Conservation (phyloP, 2,329 filamentous ascomycete genomes). For the Diaporthe velutina region DNA sequence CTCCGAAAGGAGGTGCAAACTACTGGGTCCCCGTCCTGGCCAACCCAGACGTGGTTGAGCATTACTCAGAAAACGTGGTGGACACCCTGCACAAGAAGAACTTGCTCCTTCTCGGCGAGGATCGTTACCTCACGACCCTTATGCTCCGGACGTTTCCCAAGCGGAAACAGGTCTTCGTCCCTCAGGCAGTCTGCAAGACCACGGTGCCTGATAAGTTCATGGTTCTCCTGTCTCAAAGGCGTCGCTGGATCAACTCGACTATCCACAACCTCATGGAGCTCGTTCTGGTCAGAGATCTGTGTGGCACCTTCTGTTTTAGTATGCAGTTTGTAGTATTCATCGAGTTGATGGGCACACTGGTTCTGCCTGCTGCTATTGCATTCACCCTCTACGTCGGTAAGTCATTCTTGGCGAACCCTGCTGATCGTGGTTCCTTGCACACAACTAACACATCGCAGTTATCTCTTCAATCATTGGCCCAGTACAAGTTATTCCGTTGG, state of each 20-base stretch:
- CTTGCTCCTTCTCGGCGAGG: slow-evolving; percentile 88
- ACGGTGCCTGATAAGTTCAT: slow-evolving; percentile 94
- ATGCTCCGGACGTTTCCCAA: slow-evolving; percentile 99
- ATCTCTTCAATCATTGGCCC: slow-evolving; percentile 86
- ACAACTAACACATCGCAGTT: slow-evolving; percentile 62
- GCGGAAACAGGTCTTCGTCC: slow-evolving; percentile 98
- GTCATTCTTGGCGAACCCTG: slow-evolving; percentile 51
- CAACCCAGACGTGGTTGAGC: slow-evolving; percentile 98
- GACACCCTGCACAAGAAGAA: slow-evolving; percentile 99
- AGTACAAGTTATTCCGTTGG: slow-evolving; percentile 88
- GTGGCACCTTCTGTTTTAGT: slow-evolving; percentile 99
- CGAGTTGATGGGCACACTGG: slow-evolving; percentile 93
- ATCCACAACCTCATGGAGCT: slow-evolving; percentile 99
- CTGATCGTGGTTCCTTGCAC: neutral
- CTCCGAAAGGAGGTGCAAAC: slow-evolving; percentile 97
- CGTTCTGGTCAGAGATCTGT: slow-evolving; percentile 93
- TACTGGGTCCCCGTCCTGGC: slow-evolving; percentile 99
- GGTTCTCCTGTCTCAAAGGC: slow-evolving; percentile 92
- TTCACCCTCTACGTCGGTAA: slow-evolving; percentile 97
- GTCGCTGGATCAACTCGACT: slow-evolving; percentile 99
- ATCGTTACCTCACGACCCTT: slow-evolving; percentile 94
- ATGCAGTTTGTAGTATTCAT: slow-evolving; percentile 99
- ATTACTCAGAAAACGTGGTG: slow-evolving; percentile 99
- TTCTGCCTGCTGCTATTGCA: slow-evolving; percentile 93
- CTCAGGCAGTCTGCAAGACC: slow-evolving; percentile 98